A percentile compares a stretch with the other conserved stretches of the same genome.
phyloP scores from a whole-genome alignment of 495 filamentous ascomycete genomes.

The Aspergillus homomorphus region DNA sequence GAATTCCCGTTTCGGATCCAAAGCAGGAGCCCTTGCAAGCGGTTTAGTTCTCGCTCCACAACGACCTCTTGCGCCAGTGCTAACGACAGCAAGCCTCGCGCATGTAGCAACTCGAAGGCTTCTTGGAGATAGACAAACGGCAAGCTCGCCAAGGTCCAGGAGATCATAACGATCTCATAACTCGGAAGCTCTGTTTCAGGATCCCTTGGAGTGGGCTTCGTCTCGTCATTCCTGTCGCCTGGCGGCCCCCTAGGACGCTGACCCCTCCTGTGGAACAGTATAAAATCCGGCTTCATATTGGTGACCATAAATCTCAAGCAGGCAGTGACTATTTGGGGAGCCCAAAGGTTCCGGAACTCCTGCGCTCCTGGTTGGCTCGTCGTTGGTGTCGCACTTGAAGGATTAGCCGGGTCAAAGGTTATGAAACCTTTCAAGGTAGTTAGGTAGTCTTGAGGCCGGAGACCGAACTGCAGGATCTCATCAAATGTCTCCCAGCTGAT shows the following conservation, averaged over 20 bases:
- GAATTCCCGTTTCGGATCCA: not conserved
- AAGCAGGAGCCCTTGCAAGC: slow-evolving; percentile 22
- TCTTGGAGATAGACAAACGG: slow-evolving; percentile 19
- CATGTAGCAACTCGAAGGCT: slow-evolving; percentile 16
- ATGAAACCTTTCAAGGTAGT: not conserved
- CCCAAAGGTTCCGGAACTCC: not conserved
- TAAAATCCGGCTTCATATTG: not conserved
- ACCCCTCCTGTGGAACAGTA: not conserved
- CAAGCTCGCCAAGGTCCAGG: slow-evolving; percentile 22
- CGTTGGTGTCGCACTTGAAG: not conserved
- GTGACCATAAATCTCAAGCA: not conserved
- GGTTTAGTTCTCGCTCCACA: slow-evolving; percentile 27
- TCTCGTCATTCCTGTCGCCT: too few species aligned
- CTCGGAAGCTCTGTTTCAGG: not conserved
- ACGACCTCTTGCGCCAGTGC: slow-evolving; percentile 22
- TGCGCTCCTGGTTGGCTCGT: not conserved
- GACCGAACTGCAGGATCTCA: slow-evolving; percentile 25
- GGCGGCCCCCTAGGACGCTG: too few species aligned
- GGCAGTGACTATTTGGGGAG: not conserved
- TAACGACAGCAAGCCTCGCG: slow-evolving; percentile 6
- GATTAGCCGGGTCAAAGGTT: not conserved
- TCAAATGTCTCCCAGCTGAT: slow-evolving; percentile 32
- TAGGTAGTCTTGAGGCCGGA: slow-evolving; percentile 1
- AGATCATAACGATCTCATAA: not conserved
- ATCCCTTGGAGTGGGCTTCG: not conserved